phyloP scores from a whole-genome alignment of 2,329 filamentous ascomycete species.

The Colletotrichum acutatum region DNA sequence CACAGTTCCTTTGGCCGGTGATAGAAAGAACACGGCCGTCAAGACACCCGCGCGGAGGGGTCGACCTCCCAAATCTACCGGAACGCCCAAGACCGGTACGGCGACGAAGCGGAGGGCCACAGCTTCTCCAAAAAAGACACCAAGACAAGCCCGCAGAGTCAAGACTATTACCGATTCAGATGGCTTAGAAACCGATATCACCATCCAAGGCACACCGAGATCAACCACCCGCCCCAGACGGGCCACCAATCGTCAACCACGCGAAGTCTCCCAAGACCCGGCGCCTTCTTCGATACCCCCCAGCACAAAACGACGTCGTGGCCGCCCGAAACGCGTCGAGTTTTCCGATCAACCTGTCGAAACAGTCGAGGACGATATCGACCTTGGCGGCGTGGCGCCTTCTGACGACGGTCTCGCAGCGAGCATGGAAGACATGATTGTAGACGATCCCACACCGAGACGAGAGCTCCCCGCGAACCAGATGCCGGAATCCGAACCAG shows the following conservation, averaged over 20 bases:
- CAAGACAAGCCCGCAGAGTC: constrained; percentile 46
- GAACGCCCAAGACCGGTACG: constrained; percentile 60
- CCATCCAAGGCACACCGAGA: constrained; percentile 46
- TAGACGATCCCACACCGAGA: constrained; percentile 43
- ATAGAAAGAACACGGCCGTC: constrained; percentile 48
- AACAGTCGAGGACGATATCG: constrained; percentile 37
- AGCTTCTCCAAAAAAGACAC: constrained; percentile 54
- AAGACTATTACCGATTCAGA: constrained; percentile 42
- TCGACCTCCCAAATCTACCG: constrained; percentile 61
- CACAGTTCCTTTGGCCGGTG: constrained; percentile 62
- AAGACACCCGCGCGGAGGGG: constrained; percentile 56
- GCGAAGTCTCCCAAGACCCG: constrained; percentile 12
- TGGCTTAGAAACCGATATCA: constrained; percentile 42
- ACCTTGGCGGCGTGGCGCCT: constrained; percentile 1
- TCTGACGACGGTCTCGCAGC: constrained; percentile 33
- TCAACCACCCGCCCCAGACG: constrained; percentile 40
- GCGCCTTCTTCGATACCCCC: constrained; percentile 17
- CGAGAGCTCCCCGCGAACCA: constrained; percentile 1
- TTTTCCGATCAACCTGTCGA: constrained; percentile 36
- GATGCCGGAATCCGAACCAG: constrained; percentile 49
- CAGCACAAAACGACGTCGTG: constrained; percentile 12
- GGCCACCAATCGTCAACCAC: constrained; percentile 14
- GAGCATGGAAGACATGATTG: constrained; percentile 44
- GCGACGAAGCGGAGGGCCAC: constrained; percentile 55
- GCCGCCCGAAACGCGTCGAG: constrained; percentile 27